Evolutionary conservation across 345 rosid genomes (phyloP), one percentile per base, ranked within the genome.

Genomic region (Stellera chamaejasme): DNA sequence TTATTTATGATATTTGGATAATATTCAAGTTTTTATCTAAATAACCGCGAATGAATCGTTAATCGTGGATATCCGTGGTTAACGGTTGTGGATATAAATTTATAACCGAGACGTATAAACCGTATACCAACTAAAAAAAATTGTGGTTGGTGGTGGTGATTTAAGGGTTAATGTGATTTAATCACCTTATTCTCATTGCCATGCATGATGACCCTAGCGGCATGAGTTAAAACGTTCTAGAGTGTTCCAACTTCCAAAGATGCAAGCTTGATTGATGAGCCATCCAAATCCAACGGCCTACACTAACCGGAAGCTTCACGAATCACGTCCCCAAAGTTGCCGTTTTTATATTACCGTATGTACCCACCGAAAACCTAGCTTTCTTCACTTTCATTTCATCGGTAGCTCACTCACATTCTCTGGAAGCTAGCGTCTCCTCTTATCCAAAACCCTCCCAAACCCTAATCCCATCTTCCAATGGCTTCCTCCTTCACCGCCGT

Each of bases 401-500:
- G n/a, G 53, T 11, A 43, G 15, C 32, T 19, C 12, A 5, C 26
- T 5, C 39, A 2, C 7, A 32, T 5, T 1, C 39, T 8, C 39
- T 8, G 39, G 39, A 32, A 44, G 15, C 43, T 11, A 13, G 14
- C 52, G 1, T 11, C 60, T 5, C 39, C 32, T 53, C 72, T 67
- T 59, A 60, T 52, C 57, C 57, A 39, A 54, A 54, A 54, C 68
- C 60, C 52, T 27, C 19, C 52, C 61, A 72, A 68, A 60, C 73
- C 77, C 72, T 67, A 64, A 44, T 3, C 43, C 50, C 27, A 56
- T 41, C 23, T 8, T 36, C 11, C 43, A 55, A 93, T 93, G 99
- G 87, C 99, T 1, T 80, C 85, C 8, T 82, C 88, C 16, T 81
- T 89, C 69, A 73, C 82, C 42, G 78, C 91, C 47, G 82, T 77